Percentiles rank a stretch among this genome's conserved stretches.
Evolutionary conservation across 306 rosid species (phyloP).

Genomic region (Inga leiocalycina): DNA sequence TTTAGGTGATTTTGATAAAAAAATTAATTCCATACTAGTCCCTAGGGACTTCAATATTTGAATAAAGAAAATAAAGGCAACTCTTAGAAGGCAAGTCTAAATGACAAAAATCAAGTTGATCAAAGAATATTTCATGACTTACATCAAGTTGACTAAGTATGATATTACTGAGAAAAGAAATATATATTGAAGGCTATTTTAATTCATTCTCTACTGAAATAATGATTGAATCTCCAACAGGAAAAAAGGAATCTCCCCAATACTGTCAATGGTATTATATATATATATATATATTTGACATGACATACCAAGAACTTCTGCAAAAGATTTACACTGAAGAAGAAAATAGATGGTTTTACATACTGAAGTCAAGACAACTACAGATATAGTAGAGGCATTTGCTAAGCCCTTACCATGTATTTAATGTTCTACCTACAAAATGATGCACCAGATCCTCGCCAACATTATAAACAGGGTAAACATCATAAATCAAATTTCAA

Average conservation of each 20-base stretch:
- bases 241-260: background rate
- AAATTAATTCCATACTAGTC: too few species aligned
- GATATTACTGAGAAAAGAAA: conserved; percentile 16
- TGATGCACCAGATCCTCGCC: background rate
- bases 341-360: background rate
- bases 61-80: background rate
- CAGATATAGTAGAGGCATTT: conserved; percentile 1
- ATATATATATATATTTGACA: background rate
- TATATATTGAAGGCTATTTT: background rate
- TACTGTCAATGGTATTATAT: background rate
- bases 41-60: background rate
- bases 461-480: background rate
- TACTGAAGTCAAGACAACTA: background rate
- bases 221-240: background rate
- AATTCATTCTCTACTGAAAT: background rate
- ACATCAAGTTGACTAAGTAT: background rate
- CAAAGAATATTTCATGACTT: background rate
- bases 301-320: background rate
- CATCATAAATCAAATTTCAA: conserved; percentile 17
- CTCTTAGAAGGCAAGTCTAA: background rate
- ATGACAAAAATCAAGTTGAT: background rate
- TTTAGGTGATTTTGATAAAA: too few species aligned
- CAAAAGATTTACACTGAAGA: background rate
- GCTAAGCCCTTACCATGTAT: conserved; percentile 9
- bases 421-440: conserved; percentile 15